Evolutionary conservation across 1,284 basidiomycete genomes (phyloP), one percentile per base, ranked within the genome.

Genomic region (Sanghuangporus weigelae): DNA sequence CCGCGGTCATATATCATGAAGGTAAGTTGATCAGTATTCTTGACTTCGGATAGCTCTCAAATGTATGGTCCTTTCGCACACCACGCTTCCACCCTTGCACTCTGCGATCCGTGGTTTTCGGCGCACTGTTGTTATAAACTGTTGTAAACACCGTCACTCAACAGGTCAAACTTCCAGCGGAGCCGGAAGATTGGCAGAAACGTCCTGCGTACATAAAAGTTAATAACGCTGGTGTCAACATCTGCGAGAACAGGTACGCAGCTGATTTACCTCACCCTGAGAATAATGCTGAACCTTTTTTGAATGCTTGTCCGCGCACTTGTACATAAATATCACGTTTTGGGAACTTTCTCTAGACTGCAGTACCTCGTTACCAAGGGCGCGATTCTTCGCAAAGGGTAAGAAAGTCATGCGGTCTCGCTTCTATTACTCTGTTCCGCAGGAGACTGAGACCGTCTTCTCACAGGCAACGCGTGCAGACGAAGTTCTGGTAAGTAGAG

Each of bases 1-100:
- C 91, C 92, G 38, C 81, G 87, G 63, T 86, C 89, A 21, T 93
- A 93, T 71, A 84, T 92, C 67, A 92, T 93, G 88, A 91, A 89
- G 79, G 89, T 86, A 68, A 62, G 76, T 60, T 42, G 8, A 39
- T 46, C 4, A 21, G n/a, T 53, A 39, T 39, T 26, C 38, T 40
- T 6, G 21, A 26, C 23, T 31, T 42, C 31, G 36, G 46, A 57
- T 67, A 56, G 50, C 55, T 60, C 38, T 57, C 54, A 49, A 65
- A 51, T 60, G 67, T 66, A 58, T 50, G 8, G 23, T 66, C 11
- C 40, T 54, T 10, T 21, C 51, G 46, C 16, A 49, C 21, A 10
- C 48, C 14, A 19, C 7, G n/a, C 49, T 39, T 58, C 35, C 3
- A 48, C 55, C 21, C 44, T 19, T 16, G 44, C 7, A 21, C 21